Evolutionary conservation across 1,284 basidiomycete species (phyloP).

Genomic region (Sanghuangporus baumii): DNA sequence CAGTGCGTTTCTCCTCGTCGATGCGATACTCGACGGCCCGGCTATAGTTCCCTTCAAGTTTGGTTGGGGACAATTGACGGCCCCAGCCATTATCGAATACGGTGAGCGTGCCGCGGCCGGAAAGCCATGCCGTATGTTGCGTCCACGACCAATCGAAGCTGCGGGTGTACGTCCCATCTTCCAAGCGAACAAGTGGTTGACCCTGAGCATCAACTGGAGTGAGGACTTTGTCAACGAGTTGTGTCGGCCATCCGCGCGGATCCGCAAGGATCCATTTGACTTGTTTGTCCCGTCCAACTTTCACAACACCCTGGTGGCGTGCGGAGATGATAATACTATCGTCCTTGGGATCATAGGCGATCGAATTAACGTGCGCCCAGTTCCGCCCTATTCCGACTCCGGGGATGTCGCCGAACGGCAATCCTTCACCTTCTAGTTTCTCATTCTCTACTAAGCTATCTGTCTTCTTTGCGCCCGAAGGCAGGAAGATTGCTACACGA

Average conservation of each 20-base stretch:
- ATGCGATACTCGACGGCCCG: constrained; percentile 3
- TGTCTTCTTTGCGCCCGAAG: neutral
- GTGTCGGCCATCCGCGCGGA: neutral
- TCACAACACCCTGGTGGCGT: constrained; percentile 1
- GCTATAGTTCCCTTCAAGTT: constrained; percentile 6
- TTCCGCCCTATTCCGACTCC: constrained; percentile 5
- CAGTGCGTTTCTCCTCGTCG: neutral
- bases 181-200: neutral
- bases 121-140: constrained; percentile 5
- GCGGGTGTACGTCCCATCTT: neutral
- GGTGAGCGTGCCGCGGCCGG: neutral
- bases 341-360: constrained; percentile 2
- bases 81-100: constrained; percentile 8
- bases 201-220: neutral
- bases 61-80: neutral
- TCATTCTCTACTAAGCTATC: neutral
- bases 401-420: neutral
- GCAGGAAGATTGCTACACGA: neutral
- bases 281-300: constrained; percentile 2
- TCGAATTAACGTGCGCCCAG: constrained; percentile 5
- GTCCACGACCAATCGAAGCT: constrained; percentile 7
- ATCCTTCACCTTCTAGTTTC: neutral
- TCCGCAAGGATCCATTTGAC: constrained; percentile 8
- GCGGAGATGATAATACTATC: constrained; percentile 1
- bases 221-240: constrained; percentile 2